Percentiles rank a stretch among this genome's conserved stretches.
phyloP scores from a whole-genome alignment of 2,329 filamentous ascomycete species.

The Neofusicoccum kwambonambiense region DNA sequence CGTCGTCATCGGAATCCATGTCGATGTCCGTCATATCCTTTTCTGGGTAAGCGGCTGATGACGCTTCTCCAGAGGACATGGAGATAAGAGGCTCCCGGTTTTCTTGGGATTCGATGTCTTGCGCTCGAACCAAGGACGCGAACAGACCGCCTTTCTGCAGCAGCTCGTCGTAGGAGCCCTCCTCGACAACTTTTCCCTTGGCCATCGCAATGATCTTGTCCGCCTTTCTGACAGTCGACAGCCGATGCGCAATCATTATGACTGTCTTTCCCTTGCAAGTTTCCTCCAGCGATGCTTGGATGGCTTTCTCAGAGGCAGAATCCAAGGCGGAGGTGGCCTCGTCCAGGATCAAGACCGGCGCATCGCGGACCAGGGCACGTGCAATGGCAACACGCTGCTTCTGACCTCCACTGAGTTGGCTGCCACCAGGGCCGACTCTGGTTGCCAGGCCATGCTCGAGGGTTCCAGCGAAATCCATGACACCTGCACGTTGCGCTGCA shows the following conservation, averaged over 20 bases:
- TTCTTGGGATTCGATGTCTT: too few species aligned
- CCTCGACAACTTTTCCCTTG: constrained; percentile 36
- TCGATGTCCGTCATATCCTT: constrained; percentile 27
- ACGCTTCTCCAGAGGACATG: constrained; percentile 14
- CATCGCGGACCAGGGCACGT: constrained; percentile 55
- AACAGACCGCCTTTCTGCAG: constrained; percentile 42
- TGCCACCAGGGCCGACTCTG: constrained; percentile 54
- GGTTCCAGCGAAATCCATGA: constrained; percentile 53
- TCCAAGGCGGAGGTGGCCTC: constrained; percentile 63
- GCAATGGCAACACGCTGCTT: constrained; percentile 61
- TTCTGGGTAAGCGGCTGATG: not conserved
- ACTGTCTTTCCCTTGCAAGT: constrained; percentile 35
- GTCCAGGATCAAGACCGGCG: constrained; percentile 59
- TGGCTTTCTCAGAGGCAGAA: constrained; percentile 56
- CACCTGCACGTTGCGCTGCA: constrained; percentile 60
- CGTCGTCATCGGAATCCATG: constrained; percentile 28
- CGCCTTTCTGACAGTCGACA: constrained; percentile 37
- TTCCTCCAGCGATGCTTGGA: constrained; percentile 46
- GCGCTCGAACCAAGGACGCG: constrained; percentile 47
- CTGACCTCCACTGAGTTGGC: constrained; percentile 57
- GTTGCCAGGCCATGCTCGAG: constrained; percentile 51
- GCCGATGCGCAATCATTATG: constrained; percentile 40
- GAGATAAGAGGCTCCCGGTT: too few species aligned
- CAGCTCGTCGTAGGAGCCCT: constrained; percentile 36
- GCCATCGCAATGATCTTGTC: constrained; percentile 41